Evolutionary conservation across 2,329 filamentous ascomycete genomes (phyloP).

Genomic region (Beauveria sp.): DNA sequence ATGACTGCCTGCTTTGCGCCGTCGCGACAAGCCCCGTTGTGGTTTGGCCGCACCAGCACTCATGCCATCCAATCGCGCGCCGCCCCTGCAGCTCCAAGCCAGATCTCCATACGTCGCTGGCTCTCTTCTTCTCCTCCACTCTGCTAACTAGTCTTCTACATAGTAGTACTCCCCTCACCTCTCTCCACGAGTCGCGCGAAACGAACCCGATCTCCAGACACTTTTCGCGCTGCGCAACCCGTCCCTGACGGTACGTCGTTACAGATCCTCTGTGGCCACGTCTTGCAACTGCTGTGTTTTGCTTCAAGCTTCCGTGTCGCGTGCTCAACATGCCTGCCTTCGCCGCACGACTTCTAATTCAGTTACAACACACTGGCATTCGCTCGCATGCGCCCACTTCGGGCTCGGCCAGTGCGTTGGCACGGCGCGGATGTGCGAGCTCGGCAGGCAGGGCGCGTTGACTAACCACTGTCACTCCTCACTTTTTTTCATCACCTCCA

Average conservation of each 20-base stretch:
- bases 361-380: not conserved
- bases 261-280: constrained; percentile 25
- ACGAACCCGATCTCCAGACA: constrained; percentile 69
- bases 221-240: constrained; percentile 42
- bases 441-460: not conserved
- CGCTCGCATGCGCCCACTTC: not conserved
- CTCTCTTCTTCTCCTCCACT: not conserved
- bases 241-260: constrained; percentile 68
- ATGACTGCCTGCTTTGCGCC: constrained; percentile 6
- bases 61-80: not conserved
- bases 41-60: not conserved
- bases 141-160: constrained; percentile 19
- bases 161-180: constrained; percentile 36
- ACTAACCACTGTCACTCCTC: not conserved
- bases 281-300: constrained; percentile 26
- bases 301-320: constrained; percentile 20
- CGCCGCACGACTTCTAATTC: not conserved
- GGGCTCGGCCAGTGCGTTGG: not conserved
- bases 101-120: constrained; percentile 8
- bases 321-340: not conserved
- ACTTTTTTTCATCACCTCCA: not conserved
- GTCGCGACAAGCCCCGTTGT: not conserved
- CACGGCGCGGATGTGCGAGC: not conserved
- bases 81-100: constrained; percentile 10
- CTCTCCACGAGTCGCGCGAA: constrained; percentile 63